These are phyloP conservation scores for Antarctomyces pellizariae DNA, from an alignment of 495 filamentous ascomycete species.

Conservation along the genomic window DNA sequence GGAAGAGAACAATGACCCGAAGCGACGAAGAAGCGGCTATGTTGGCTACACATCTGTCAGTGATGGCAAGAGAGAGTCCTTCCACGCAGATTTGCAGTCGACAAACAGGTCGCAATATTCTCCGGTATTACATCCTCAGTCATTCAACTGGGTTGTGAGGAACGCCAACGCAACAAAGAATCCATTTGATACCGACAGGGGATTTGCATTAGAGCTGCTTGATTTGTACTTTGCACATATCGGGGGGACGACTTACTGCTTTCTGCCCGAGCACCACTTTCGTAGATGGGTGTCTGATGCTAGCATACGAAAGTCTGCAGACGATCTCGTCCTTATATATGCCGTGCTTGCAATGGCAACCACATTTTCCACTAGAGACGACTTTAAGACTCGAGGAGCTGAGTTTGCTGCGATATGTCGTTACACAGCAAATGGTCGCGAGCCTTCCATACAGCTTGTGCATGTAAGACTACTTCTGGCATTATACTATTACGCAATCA, in stretches of 20 bases:
- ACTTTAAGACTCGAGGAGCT: constrained; percentile 20
- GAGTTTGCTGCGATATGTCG: constrained; percentile 32
- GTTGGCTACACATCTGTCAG: constrained; percentile 8
- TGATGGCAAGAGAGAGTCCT: too few relatives aligned
- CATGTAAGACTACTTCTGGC: constrained; percentile 38
- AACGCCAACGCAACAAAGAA: too few relatives aligned
- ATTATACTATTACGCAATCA: constrained; percentile 37
- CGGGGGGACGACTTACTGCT: constrained; percentile 27
- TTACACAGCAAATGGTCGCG: constrained; percentile 28
- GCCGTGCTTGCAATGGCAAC: constrained; percentile 34
- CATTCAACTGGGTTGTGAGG: too few relatives aligned
- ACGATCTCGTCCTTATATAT: constrained; percentile 50
- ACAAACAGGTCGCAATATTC: too few relatives aligned
- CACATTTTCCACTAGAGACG: constrained; percentile 30
- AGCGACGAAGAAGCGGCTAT: constrained; percentile 10
- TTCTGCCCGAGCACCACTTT: constrained; percentile 28
- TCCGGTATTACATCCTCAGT: too few relatives aligned
- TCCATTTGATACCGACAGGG: too few relatives aligned
- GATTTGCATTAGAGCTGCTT: constrained; percentile 26
- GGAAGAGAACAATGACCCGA: too few relatives aligned
- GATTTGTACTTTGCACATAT: constrained; percentile 29
- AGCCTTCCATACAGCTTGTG: constrained; percentile 32
- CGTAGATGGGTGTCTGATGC: constrained; percentile 17
- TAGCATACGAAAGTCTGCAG: constrained; percentile 27
- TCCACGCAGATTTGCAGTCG: too few relatives aligned